Base-by-base conservation (phyloP, 1,284 basidiomycete species). In the Trichosporon coremiiforme region DNA sequence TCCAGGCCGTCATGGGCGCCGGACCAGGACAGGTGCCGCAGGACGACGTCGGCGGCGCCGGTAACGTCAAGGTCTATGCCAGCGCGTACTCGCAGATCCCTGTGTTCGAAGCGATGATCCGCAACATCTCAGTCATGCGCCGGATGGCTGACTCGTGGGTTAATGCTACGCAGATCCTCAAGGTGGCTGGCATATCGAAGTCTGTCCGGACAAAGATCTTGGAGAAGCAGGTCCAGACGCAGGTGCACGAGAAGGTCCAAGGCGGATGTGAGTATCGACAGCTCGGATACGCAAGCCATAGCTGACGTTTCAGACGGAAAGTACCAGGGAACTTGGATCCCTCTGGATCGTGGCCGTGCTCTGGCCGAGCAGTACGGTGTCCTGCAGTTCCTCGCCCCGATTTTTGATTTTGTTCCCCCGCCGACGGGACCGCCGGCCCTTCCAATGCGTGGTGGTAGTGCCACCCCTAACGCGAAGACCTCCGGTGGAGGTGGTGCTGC, bases 301-400 rank as follows among this genome's bases (percentile, higher is more conserved):
- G 55, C 64, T 68, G 36, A 68, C 64, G 22, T 65, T 9, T 12
- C 62, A 83, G 82, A 98, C 80, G 97, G 97, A 57, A 98, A 98
- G 85, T 99, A 98, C 83, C 97, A 99, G 83, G 97, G 97, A 71
- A 99, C 97, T 66, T 99, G 97, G 96, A 94, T 98, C 75, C 95
- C 95, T 2, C 89, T 96, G 55, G 91, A 95, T 75, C 88, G 93
- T 70, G 95, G 94, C 36, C 89, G 91, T 71, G 93, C 95, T 74
- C 89, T 98, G 55, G 94, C 95, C 10, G 83, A 88, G n/a, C 92
- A 94, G 78, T 95, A 92, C 83, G 93, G 92, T 67, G 94, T 97
- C 38, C 89, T 90, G 20, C 88, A 90, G 64, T 86, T 94, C 66
- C 87, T 98, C 67, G 87, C 90, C 0, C 93, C 95, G 2, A 87